Evolutionary conservation across 352 stramenopile species (phyloP), one percentile per base, ranked within the genome.

Genomic region (Thalassiosira delicatula): DNA sequence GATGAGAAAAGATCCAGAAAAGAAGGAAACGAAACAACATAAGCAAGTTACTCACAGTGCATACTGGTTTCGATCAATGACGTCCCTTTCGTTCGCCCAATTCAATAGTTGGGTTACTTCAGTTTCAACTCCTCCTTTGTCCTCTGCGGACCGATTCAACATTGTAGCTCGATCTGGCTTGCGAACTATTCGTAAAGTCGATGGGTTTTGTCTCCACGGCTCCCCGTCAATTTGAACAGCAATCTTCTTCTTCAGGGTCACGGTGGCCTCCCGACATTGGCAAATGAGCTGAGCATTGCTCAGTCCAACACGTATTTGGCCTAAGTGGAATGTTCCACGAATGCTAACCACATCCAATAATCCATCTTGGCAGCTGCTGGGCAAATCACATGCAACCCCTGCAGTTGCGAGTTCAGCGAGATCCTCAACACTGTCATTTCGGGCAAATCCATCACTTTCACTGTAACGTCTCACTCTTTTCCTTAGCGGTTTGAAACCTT

Each of bases 151-250:
- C 60, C 87, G 77, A 66, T 93, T 88, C 53, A 94, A 68, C 89
- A 94, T 92, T 0, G 83, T 84, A 5, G 88, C 88, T 23, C 73
- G 68, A 14, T 94, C 81, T 60, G 82, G 83, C 74, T 94, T 93
- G 12, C 87, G 81, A 23, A 60, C 70, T 57, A 98, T 95, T 25
- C 92, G 83, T 42, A 98, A 81, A 9, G 93, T 92, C 40, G 93
- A 95, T 19, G 87, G 86, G 35, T 86, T 90, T 83, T 98, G 96
- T 70, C 94, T 88, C 96, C 96, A 98, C 19, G 96, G 96, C 87
- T 98, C 96, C 8, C 96, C 96, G 76, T 98, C 96, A 44, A 98
- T 95, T 83, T 98, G 96, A 46, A 98, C 90, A 32, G 92, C 72
- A 70, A 92, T 71, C 49, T 91, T 92, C 49, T 89, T 89, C 44